These are phyloP conservation scores for Xylaria longipes DNA, from an alignment of 495 filamentous ascomycete species.

Conservation along the genomic window DNA sequence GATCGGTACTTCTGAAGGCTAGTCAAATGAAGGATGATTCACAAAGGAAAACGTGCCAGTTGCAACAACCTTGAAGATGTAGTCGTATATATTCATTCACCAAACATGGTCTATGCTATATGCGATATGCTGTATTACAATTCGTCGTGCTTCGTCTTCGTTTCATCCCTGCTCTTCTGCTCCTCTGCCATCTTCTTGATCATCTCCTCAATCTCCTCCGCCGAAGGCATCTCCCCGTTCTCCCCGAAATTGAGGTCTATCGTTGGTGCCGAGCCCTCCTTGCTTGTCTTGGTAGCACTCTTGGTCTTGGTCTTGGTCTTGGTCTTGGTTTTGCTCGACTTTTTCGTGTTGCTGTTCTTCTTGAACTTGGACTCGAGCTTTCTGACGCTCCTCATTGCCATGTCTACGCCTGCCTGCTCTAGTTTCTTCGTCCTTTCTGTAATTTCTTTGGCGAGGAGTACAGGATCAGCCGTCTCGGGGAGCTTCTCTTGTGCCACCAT, in stretches of 20 bases:
- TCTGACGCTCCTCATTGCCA: constrained; percentile 74
- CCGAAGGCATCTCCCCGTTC: constrained; percentile 47
- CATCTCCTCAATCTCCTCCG: constrained; percentile 58
- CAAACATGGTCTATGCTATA: constrained; percentile 26
- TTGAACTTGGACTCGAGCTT: constrained; percentile 59
- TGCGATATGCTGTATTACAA: constrained; percentile 45
- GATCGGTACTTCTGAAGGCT: not conserved
- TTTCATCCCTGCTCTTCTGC: constrained; percentile 44
- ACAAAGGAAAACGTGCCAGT: not conserved
- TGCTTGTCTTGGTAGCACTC: constrained; percentile 49
- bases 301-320: constrained; percentile 58
- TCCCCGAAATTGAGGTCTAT: constrained; percentile 47
- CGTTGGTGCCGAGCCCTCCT: constrained; percentile 43
- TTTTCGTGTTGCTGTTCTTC: constrained; percentile 57
- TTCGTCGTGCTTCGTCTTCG: constrained; percentile 55
- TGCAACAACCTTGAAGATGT: not conserved
- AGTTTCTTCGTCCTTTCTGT: constrained; percentile 64
- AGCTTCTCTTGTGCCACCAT: constrained; percentile 72
- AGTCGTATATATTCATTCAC: constrained; percentile 33
- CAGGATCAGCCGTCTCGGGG: constrained; percentile 70
- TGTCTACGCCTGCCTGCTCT: constrained; percentile 68
- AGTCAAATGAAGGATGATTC: not conserved
- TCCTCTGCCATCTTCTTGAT: constrained; percentile 52
- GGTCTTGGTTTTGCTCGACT: constrained; percentile 57
- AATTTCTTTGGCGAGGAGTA: constrained; percentile 71